Evolutionary conservation across 768 basidiomycete genomes (phyloP).

Genomic region (Pleurotus pulmonarius): DNA sequence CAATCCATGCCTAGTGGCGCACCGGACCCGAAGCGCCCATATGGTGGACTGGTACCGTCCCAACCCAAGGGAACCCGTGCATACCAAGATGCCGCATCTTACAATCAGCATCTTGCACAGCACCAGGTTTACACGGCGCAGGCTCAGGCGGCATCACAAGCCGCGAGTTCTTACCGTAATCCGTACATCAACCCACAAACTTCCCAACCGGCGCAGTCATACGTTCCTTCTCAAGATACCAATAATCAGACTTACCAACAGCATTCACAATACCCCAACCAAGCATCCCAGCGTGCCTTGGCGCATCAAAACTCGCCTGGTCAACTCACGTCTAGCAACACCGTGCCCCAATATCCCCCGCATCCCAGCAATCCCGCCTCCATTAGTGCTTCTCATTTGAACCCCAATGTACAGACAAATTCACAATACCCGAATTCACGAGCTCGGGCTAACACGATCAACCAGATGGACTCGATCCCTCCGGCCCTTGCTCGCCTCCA

Average conservation of each 20-base stretch:
- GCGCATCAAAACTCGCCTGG: slow-evolving; percentile 50
- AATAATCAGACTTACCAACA: slow-evolving; percentile 26
- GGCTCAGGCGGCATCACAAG: slow-evolving; percentile 70
- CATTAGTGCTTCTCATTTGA: slow-evolving; percentile 30
- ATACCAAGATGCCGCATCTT: slow-evolving; percentile 88
- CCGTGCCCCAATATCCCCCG: slow-evolving; percentile 28
- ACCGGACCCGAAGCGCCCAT: slow-evolving; percentile 78
- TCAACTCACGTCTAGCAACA: slow-evolving; percentile 30
- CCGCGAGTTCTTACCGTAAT: slow-evolving; percentile 68
- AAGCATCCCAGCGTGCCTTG: slow-evolving; percentile 35
- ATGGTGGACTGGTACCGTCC: slow-evolving; percentile 90
- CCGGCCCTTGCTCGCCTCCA: slow-evolving; percentile 88
- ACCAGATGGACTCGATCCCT: slow-evolving; percentile 88
- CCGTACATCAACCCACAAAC: slow-evolving; percentile 67
- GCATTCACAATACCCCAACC: slow-evolving; percentile 33
- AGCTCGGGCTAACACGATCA: slow-evolving; percentile 88
- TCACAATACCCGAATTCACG: slow-evolving; percentile 70
- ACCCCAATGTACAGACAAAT: slow-evolving; percentile 56
- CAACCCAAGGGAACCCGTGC: slow-evolving; percentile 82
- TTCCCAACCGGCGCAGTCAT: slow-evolving; percentile 29
- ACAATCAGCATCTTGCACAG: slow-evolving; percentile 92
- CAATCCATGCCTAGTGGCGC: slow-evolving; percentile 25
- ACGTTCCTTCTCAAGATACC: slow-evolving; percentile 27
- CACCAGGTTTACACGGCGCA: slow-evolving; percentile 93
- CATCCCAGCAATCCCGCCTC: slow-evolving; percentile 27